These are phyloP conservation scores for Solanum ahanhuiri DNA, from an alignment of 257 asterid genomes.

Conservation along the genomic window DNA sequence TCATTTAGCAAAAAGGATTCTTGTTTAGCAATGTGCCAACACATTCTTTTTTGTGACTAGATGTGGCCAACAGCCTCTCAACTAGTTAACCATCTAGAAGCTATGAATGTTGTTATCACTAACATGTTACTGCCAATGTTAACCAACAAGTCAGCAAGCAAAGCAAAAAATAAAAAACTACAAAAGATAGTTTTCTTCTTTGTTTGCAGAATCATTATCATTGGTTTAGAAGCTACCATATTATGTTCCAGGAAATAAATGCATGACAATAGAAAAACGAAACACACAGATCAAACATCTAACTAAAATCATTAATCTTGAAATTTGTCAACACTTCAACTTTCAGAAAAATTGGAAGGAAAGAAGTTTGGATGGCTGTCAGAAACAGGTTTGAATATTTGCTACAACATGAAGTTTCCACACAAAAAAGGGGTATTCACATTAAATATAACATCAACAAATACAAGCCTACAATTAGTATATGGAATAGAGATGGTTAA, in stretches of 20 bases:
- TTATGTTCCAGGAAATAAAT: not conserved
- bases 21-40: not conserved
- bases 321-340: not conserved
- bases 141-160: not conserved
- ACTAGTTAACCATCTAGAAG: not conserved
- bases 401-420: not conserved
- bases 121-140: not conserved
- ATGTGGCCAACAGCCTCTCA: not conserved
- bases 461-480: not conserved
- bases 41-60: not conserved
- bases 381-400: not conserved
- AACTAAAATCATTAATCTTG: not conserved
- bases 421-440: not conserved
- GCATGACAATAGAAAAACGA: not conserved
- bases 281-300: not conserved
- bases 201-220: not conserved
- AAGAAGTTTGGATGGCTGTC: not conserved
- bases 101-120: not conserved
- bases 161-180: not conserved
- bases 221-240: not conserved
- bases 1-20: not conserved
- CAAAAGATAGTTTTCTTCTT: not conserved
- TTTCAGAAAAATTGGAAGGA: not conserved
- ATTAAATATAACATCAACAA: not conserved
- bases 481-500: not conserved